These are phyloP conservation scores for Peronospora tabacina DNA, from an alignment of 352 stramenopile genomes.

Conservation along the genomic window DNA sequence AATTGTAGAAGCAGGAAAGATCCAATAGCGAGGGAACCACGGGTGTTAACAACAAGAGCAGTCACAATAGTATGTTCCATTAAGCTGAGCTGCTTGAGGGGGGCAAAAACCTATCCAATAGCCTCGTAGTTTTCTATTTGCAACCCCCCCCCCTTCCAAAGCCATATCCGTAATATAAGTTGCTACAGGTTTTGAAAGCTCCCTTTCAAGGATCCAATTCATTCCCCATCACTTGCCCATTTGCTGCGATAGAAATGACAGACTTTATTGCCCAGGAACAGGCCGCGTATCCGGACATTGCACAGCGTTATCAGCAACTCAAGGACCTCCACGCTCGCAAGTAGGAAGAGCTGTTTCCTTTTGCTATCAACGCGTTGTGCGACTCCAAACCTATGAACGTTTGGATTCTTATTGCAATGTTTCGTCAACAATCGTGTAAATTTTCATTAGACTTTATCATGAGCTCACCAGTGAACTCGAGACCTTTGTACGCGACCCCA, in stretches of 20 bases:
- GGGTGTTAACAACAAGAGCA: background rate
- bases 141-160: background rate
- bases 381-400: background rate
- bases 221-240: background rate
- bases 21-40: background rate
- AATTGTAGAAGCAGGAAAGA: background rate
- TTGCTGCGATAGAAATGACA: conserved; percentile 25
- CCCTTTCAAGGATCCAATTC: background rate
- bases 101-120: too few relatives aligned
- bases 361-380: background rate
- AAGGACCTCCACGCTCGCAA: conserved; percentile 86
- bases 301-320: conserved; percentile 87
- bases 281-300: conserved; percentile 87
- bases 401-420: background rate
- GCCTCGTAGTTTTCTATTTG: too few relatives aligned
- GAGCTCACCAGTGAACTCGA: conserved; percentile 92
- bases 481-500: conserved; percentile 85
- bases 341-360: conserved; percentile 31
- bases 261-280: conserved; percentile 87
- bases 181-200: conserved; percentile 1
- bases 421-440: background rate
- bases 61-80: too few relatives aligned
- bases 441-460: conserved; percentile 91
- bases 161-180: background rate
- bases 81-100: too few relatives aligned